Evolutionary conservation across 202 grass and related monocot genomes (phyloP).

Genomic region (Musa balbisiana): DNA sequence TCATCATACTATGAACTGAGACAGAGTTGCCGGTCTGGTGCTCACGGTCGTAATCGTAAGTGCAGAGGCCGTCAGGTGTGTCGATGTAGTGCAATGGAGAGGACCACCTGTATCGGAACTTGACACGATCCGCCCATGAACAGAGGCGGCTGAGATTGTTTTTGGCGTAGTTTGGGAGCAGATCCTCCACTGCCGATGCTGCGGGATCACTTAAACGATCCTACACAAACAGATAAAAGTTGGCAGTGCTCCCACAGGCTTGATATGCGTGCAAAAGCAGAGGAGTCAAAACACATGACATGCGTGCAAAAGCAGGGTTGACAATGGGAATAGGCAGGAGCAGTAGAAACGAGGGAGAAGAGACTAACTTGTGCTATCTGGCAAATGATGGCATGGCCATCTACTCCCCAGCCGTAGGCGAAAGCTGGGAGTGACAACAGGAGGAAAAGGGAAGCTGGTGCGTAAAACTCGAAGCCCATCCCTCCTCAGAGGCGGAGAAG

Average conservation of each 20-base stretch:
- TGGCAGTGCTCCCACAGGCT: background rate
- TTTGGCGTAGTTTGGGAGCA: constrained; percentile 43
- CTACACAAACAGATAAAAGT: background rate
- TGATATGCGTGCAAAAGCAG: no score
- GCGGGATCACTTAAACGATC: constrained; percentile 12
- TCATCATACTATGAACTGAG: background rate
- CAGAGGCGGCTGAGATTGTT: constrained; percentile 43
- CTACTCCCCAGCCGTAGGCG: background rate
- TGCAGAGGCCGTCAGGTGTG: constrained; percentile 34
- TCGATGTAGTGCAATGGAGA: constrained; percentile 43
- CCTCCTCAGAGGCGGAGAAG: background rate
- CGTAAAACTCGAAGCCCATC: background rate
- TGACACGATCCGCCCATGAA: constrained; percentile 40
- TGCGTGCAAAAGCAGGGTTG: background rate
- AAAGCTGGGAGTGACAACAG: constrained; percentile 1
- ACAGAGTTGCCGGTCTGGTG: background rate
- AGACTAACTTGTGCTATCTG: background rate
- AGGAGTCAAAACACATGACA: background rate
- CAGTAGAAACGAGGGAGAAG: background rate
- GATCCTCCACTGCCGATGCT: constrained; percentile 32
- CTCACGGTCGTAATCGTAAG: constrained; percentile 42
- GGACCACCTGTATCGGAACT: constrained; percentile 48
- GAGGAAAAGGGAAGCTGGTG: background rate
- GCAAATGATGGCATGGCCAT: background rate
- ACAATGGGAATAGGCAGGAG: background rate